phyloP scores from a whole-genome alignment of 2,329 filamentous ascomycete species.

The Botrytis fabae region DNA sequence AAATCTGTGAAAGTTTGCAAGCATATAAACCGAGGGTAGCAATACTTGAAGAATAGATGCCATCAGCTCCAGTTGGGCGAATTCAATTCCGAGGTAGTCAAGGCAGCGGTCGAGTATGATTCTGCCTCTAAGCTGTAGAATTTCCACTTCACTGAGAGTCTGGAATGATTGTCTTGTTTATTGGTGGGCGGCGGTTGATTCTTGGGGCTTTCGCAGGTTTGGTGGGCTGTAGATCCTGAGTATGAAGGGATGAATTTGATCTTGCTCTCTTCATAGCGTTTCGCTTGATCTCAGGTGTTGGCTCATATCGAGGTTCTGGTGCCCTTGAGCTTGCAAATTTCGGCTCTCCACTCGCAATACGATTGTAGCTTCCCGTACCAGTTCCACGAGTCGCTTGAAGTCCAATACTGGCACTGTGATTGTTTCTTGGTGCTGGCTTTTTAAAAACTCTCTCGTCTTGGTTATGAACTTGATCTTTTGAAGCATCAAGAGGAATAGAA shows the following conservation, averaged over 20 bases:
- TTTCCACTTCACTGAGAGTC: conserved; percentile 20
- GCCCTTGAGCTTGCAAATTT: neutral
- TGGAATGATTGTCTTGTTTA: conserved; percentile 19
- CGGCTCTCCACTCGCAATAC: conserved; percentile 10
- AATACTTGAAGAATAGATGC: neutral
- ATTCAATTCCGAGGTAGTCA: neutral
- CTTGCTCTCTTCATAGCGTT: conserved; percentile 25
- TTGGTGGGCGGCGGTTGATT: neutral
- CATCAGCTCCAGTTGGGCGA: too few relatives aligned
- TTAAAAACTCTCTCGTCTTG: neutral
- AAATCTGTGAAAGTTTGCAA: neutral
- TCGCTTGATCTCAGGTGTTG: conserved; percentile 10
- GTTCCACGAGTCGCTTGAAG: neutral
- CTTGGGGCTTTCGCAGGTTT: conserved; percentile 21
- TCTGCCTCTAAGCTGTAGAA: neutral
- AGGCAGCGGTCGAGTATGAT: neutral
- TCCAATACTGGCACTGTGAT: neutral
- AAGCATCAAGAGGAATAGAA: neutral
- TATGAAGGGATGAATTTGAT: neutral
- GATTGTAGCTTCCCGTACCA: conserved; percentile 18
- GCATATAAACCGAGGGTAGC: neutral
- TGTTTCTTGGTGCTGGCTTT: conserved; percentile 4
- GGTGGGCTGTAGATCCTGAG: neutral
- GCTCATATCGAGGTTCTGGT: neutral
- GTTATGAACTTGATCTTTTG: neutral